Evolutionary conservation across 1,284 basidiomycete species (phyloP).

Genomic region (Cystobasidium sp.): DNA sequence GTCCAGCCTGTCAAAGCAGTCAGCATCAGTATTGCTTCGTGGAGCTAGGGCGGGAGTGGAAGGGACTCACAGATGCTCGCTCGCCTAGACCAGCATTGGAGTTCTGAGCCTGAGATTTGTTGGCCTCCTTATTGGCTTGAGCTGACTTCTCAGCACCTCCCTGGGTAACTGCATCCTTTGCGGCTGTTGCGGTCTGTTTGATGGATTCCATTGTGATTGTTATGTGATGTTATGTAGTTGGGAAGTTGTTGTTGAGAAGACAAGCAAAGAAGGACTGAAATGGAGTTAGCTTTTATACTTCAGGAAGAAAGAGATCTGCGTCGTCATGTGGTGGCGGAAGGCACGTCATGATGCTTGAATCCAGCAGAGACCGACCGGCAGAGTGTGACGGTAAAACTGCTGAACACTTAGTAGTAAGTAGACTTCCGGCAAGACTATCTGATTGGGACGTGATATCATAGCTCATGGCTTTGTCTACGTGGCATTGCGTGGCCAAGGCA

Average conservation of each 20-base stretch:
- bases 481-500: no score
- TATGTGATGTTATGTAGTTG: not conserved
- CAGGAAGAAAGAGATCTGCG: not conserved
- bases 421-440: not conserved
- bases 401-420: not conserved
- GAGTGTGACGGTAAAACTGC: no score
- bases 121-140: slow-evolving; percentile 27
- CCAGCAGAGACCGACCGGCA: not conserved
- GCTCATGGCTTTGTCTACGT: no score
- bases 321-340: slow-evolving; percentile 19
- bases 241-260: not conserved
- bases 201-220: slow-evolving; percentile 25
- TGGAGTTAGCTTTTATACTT: slow-evolving; percentile 4
- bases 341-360: slow-evolving; percentile 13
- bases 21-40: not conserved
- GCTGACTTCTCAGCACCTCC: slow-evolving; percentile 2
- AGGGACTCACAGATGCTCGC: slow-evolving; percentile 21
- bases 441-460: no score
- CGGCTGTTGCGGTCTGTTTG: slow-evolving; percentile 14
- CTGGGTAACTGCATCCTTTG: slow-evolving; percentile 25
- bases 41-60: not conserved
- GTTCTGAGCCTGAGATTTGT: slow-evolving; percentile 40
- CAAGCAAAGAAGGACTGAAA: not conserved
- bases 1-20: slow-evolving; percentile 18
- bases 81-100: slow-evolving; percentile 41